phyloP scores from a whole-genome alignment of 495 filamentous ascomycete genomes.

The Hypoxylon lienhwacheense region DNA sequence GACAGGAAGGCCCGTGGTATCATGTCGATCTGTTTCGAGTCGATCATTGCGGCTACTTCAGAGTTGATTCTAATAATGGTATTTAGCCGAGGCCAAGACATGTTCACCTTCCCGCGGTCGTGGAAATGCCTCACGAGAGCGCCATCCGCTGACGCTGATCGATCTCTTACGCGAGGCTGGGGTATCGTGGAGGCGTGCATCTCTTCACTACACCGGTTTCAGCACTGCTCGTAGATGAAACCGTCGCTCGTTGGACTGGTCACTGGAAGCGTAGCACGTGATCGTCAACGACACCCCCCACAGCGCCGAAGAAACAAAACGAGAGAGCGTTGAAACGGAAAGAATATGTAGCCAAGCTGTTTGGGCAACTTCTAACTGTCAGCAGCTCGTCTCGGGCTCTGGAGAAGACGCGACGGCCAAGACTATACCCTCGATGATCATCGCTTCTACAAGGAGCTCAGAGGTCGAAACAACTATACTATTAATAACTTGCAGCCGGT shows the following conservation, averaged over 20 bases:
- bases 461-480: slow-evolving; percentile 29
- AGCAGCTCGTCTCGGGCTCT: slow-evolving; percentile 8
- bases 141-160: slow-evolving; percentile 14
- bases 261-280: slow-evolving; percentile 27
- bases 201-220: slow-evolving; percentile 23
- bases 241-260: slow-evolving; percentile 21
- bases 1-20: slow-evolving; percentile 33
- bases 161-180: slow-evolving; percentile 21
- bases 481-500: slow-evolving; percentile 23
- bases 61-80: slow-evolving; percentile 11
- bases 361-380: slow-evolving; percentile 10
- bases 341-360: slow-evolving; percentile 22
- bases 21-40: slow-evolving; percentile 35
- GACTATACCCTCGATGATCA: slow-evolving; percentile 21
- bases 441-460: slow-evolving; percentile 32
- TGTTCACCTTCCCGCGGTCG: slow-evolving; percentile 12
- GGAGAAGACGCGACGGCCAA: slow-evolving; percentile 20
- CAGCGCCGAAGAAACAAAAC: slow-evolving; percentile 20
- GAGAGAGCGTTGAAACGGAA: slow-evolving; percentile 28
- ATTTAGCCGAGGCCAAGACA: slow-evolving; percentile 28
- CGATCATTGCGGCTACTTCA: slow-evolving; percentile 29
- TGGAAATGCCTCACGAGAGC: slow-evolving; percentile 32
- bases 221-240: slow-evolving; percentile 33
- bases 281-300: background rate
- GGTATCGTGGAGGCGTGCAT: slow-evolving; percentile 12